Conservation (phyloP, 1,139 yeast species). For the Kluyveromyces marxianus region DNA sequence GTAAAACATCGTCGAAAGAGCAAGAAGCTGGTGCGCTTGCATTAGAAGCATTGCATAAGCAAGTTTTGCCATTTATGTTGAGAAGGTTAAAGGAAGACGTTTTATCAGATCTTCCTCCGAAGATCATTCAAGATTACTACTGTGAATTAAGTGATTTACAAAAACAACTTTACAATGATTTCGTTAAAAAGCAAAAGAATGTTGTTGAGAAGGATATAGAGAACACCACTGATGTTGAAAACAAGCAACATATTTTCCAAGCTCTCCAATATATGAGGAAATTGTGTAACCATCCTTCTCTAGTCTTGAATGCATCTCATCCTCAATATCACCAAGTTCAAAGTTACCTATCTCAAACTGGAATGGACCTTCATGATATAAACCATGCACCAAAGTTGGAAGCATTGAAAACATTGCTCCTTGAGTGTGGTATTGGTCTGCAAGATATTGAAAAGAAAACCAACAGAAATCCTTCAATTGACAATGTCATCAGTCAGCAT, state of each 20-base stretch:
- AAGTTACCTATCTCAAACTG: conserved; percentile 49
- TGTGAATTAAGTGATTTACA: conserved; percentile 92
- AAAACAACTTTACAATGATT: conserved; percentile 78
- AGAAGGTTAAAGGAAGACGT: conserved; percentile 97
- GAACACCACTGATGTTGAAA: conserved; percentile 36
- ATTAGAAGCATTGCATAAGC: conserved; percentile 90
- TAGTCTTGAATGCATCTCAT: conserved; percentile 78
- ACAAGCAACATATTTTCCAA: conserved; percentile 91
- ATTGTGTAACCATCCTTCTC: conserved; percentile 92
- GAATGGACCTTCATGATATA: conserved; percentile 59
- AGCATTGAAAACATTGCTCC: conserved; percentile 71
- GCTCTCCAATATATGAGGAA: conserved; percentile 97
- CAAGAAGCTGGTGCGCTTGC: conserved; percentile 98
- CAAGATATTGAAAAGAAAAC: conserved; percentile 40
- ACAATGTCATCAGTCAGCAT: conserved; percentile 82
- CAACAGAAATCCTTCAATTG: conserved; percentile 42
- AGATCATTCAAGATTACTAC: conserved; percentile 95
- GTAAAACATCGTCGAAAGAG: conserved; percentile 86
- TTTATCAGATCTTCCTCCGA: conserved; percentile 91
- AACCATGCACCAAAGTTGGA: conserved; percentile 85
- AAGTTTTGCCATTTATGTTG: conserved; percentile 90
- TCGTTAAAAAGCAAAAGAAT: conserved; percentile 79
- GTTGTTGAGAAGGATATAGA: conserved; percentile 60
- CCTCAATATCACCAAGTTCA: conserved; percentile 71
- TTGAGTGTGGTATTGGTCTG: conserved; percentile 92